A percentile compares a stretch with the other conserved stretches of the same genome.
Evolutionary conservation across 768 basidiomycete genomes (phyloP).

Genomic region (Thelephora ganbajun): DNA sequence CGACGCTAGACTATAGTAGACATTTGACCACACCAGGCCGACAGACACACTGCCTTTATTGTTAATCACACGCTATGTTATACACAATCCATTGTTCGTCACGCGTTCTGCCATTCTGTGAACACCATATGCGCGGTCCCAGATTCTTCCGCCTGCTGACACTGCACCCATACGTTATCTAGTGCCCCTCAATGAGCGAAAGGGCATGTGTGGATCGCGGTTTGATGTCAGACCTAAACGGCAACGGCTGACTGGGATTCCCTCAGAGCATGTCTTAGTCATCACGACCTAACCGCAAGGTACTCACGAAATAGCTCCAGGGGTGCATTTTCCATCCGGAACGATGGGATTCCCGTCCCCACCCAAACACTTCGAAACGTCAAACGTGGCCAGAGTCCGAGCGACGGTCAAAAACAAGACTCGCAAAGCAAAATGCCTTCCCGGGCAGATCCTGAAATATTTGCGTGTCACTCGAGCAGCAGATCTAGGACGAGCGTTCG

Average conservation of each 20-base stretch:
- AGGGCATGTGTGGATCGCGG: neutral
- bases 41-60: too few species aligned
- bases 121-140: too few species aligned
- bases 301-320: neutral
- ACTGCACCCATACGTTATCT: too few species aligned
- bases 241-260: neutral
- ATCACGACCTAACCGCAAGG: neutral
- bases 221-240: neutral
- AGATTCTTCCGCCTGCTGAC: too few species aligned
- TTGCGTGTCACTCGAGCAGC: neutral
- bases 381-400: constrained; percentile 5
- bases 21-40: too few species aligned
- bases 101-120: too few species aligned
- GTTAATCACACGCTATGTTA: too few species aligned
- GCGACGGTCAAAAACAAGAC: constrained; percentile 6
- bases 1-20: too few species aligned
- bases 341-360: constrained; percentile 6
- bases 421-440: constrained; percentile 3
- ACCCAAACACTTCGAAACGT: constrained; percentile 7
- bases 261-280: neutral
- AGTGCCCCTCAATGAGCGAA: too few species aligned
- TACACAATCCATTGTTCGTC: too few species aligned
- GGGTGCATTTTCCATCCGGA: neutral
- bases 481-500: neutral
- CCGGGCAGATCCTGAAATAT: constrained; percentile 8